Conservation (phyloP, 768 basidiomycete species). For the Tylopilus felleus region DNA sequence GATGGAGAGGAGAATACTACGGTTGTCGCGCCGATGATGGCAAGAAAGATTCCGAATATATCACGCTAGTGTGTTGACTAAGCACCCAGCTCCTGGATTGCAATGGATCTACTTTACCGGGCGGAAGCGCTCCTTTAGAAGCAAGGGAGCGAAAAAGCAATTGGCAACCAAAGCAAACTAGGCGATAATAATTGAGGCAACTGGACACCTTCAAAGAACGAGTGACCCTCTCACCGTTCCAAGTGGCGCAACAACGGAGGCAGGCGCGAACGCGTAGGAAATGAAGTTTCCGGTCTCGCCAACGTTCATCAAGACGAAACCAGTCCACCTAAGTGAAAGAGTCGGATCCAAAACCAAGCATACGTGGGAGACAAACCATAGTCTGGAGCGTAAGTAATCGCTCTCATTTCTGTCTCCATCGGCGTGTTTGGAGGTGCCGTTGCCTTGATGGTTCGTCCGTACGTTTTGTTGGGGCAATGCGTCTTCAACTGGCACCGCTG, state of each 20-base stretch:
- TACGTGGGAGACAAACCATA: constrained; percentile 56
- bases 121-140: constrained; percentile 80
- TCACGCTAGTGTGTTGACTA: constrained; percentile 52
- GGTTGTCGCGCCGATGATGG: constrained; percentile 85
- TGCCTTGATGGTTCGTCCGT: constrained; percentile 4
- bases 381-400: constrained; percentile 77
- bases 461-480: constrained; percentile 27
- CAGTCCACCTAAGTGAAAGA: constrained; percentile 67
- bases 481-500: constrained; percentile 39
- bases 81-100: constrained; percentile 1
- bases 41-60: constrained; percentile 72
- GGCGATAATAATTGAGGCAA: neutral
- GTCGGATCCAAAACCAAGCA: neutral
- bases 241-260: constrained; percentile 90
- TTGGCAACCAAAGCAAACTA: constrained; percentile 94
- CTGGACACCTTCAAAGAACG: neutral
- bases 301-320: constrained; percentile 84
- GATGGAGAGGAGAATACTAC: constrained; percentile 83
- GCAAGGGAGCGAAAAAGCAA: constrained; percentile 86
- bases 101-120: constrained; percentile 43
- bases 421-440: constrained; percentile 15
- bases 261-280: constrained; percentile 86
- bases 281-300: constrained; percentile 92
- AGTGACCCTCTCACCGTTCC: constrained; percentile 67
- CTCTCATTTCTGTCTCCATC: constrained; percentile 50